Evolutionary conservation across 768 basidiomycete species (phyloP).

Genomic region (Nidula microcarpa): DNA sequence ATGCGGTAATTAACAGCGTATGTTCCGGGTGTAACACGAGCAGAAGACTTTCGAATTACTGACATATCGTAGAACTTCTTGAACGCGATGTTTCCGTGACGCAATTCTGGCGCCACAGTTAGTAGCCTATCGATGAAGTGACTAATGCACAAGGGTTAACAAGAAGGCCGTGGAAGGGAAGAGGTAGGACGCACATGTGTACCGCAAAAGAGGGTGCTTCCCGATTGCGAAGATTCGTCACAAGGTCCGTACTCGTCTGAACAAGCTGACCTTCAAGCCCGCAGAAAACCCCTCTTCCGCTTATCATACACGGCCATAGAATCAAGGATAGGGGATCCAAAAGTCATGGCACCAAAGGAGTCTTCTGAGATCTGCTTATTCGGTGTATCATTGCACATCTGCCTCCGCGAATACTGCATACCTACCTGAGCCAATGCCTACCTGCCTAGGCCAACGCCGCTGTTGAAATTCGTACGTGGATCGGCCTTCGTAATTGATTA

Average conservation of each 20-base stretch:
- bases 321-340: too few species aligned
- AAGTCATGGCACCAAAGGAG: too few species aligned
- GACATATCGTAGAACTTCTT: too few species aligned
- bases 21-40: too few species aligned
- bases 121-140: too few species aligned
- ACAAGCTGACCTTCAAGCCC: too few species aligned
- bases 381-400: background rate
- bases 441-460: background rate
- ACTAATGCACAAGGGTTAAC: background rate
- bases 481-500: background rate
- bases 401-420: slow-evolving; percentile 3
- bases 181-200: slow-evolving; percentile 9
- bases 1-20: too few species aligned
- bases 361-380: background rate
- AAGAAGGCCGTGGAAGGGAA: background rate
- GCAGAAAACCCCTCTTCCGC: too few species aligned
- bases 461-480: background rate
- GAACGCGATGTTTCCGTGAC: too few species aligned
- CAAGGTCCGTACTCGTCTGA: slow-evolving; percentile 8
- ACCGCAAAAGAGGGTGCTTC: slow-evolving; percentile 13
- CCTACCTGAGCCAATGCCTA: background rate
- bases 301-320: too few species aligned
- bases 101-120: too few species aligned
- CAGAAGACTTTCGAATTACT: too few species aligned
- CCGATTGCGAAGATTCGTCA: slow-evolving; percentile 2